phyloP scores from a whole-genome alignment of 2,329 filamentous ascomycete genomes.

The Metarhizium sp. region DNA sequence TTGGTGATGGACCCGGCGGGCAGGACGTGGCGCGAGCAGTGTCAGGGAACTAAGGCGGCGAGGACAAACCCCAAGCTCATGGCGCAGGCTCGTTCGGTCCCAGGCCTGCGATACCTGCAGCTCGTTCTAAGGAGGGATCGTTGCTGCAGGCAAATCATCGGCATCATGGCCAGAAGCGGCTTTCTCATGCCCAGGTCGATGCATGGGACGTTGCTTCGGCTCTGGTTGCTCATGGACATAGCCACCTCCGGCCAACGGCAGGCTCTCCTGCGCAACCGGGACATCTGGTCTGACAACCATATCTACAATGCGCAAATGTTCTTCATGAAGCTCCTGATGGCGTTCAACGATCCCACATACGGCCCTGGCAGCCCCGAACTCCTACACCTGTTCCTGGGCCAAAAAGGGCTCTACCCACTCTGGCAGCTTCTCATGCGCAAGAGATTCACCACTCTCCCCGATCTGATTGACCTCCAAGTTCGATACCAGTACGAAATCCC shows the following conservation, averaged over 20 bases:
- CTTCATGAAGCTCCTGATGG: constrained; percentile 63
- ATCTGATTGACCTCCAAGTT: constrained; percentile 47
- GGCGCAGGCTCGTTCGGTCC: constrained; percentile 39
- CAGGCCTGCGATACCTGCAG: constrained; percentile 56
- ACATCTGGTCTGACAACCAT: constrained; percentile 49
- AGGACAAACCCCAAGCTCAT: constrained; percentile 5
- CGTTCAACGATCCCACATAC: constrained; percentile 53
- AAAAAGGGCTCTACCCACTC: constrained; percentile 44
- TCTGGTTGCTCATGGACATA: constrained; percentile 67
- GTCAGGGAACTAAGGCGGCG: constrained; percentile 1
- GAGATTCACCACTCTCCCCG: constrained; percentile 35
- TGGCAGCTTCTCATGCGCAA: constrained; percentile 51
- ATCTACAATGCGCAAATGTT: constrained; percentile 55
- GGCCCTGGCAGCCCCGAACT: constrained; percentile 41
- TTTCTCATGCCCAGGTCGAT: constrained; percentile 44
- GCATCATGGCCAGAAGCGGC: constrained; percentile 46
- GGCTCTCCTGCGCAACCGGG: constrained; percentile 39
- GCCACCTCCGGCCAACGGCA: constrained; percentile 46
- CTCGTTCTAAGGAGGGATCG: constrained; percentile 54
- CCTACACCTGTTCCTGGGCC: constrained; percentile 49
- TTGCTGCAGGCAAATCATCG: constrained; percentile 52
- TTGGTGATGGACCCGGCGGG: constrained; percentile 52
- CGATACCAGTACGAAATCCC: constrained; percentile 44
- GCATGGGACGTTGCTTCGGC: constrained; percentile 44
- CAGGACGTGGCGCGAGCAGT: constrained; percentile 25